Evolutionary conservation across 257 asterid species (phyloP), one percentile per base, ranked within the genome.

Genomic region (Fraxinus excelsior): DNA sequence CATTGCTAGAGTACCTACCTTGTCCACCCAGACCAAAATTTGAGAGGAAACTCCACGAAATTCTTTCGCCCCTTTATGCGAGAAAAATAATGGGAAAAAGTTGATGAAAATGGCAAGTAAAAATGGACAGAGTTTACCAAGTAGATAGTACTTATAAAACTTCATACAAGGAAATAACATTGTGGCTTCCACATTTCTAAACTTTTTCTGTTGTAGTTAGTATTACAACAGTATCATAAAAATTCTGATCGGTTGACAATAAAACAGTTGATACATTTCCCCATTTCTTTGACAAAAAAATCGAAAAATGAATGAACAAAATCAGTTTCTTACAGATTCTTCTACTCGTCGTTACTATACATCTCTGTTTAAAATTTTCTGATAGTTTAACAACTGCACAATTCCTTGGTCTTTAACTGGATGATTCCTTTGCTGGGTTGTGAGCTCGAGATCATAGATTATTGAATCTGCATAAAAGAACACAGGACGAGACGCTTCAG

Each of bases 201-300:
- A 16, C 72, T 4, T 35, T 37, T 37, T 16, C 77, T 56, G 60
- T 29, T 58, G 66, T 32, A 29, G 37, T 44, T 72, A 76, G 71
- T 64, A 75, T 62, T 76, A 81, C 81, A 75, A 75, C 77, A 62
- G 77, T 53, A 60, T 16, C 29, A 21, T 28, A 38, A 13, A 34
- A 31, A 62, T n/a, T 34, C 34, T 51, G 14, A 70, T 1, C 26
- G 4, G 16, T 44, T 21, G 18, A 75, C 37, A 68, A 73, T 78
- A 79, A 67, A 37, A 31, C 1, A 80, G 67, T 56, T 35, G 23
- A 66, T 51, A 72, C 19, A 56, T 0, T 16, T 53, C 37, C 62
- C 23, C 67, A 72, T 67, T 53, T 58, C 40, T 46, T 28, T 16
- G 18, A 37, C 72, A 46, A 77, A 81, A 67, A 70, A 81, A 67